These are phyloP conservation scores for Xylaria sp. DNA, from an alignment of 2,329 filamentous ascomycete genomes.

Conservation along the genomic window DNA sequence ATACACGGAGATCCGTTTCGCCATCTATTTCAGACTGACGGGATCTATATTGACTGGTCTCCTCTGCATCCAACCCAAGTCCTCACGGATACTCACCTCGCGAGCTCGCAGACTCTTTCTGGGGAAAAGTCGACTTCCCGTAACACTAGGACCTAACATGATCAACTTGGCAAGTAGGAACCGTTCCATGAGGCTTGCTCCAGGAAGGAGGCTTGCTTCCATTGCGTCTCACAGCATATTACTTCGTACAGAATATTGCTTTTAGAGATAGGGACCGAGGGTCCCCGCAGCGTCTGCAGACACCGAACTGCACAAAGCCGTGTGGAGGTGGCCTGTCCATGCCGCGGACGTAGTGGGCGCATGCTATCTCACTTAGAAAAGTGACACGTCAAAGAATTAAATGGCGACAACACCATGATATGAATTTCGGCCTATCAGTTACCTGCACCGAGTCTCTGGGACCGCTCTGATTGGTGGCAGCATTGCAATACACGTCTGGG, in stretches of 20 bases:
- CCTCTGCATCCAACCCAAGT: not conserved
- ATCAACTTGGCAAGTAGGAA: not conserved
- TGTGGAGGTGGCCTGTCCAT: not conserved
- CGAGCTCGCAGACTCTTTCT: not conserved
- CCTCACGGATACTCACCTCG: not conserved
- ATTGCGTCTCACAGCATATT: not conserved
- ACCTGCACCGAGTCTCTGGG: conserved; percentile 9
- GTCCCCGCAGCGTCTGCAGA: not conserved
- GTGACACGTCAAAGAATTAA: conserved; percentile 11
- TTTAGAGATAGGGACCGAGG: not conserved
- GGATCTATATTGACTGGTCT: not conserved
- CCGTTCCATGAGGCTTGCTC: conserved; percentile 3
- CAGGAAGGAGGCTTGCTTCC: not conserved
- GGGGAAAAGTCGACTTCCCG: not conserved
- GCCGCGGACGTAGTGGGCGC: conserved; percentile 2
- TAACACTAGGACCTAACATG: not conserved
- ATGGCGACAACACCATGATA: conserved; percentile 11
- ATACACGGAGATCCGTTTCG: not conserved
- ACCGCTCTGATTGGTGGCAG: not conserved
- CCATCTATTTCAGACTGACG: not conserved
- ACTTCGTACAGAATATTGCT: not conserved
- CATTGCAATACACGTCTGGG: conserved; percentile 1
- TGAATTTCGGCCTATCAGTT: conserved; percentile 3
- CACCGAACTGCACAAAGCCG: not conserved
- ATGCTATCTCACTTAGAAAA: not conserved